phyloP scores from a whole-genome alignment of 352 stramenopile genomes.

The Discostella stelligera region DNA sequence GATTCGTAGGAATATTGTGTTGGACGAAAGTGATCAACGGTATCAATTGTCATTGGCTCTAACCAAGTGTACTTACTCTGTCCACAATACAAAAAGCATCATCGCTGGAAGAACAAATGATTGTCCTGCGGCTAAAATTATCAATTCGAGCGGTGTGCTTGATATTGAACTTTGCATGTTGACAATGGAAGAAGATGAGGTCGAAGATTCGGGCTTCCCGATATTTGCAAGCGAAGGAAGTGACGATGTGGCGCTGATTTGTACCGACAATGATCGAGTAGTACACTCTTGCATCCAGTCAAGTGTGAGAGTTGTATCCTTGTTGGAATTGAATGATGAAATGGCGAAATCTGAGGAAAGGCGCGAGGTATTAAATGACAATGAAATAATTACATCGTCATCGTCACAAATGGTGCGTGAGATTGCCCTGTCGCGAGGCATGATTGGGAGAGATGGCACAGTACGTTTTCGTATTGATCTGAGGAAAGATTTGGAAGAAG shows the following conservation, averaged over 20 bases:
- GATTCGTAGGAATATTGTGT: slow-evolving; percentile 57
- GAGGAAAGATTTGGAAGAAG: slow-evolving; percentile 17
- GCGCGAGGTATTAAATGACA: slow-evolving; percentile 10
- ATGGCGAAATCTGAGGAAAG: not conserved
- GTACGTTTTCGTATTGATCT: slow-evolving; percentile 53
- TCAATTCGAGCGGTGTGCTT: slow-evolving; percentile 17
- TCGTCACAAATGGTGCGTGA: slow-evolving; percentile 17
- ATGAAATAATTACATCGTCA: not conserved
- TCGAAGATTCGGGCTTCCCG: slow-evolving; percentile 60
- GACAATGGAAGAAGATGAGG: slow-evolving; percentile 70
- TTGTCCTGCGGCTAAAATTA: not conserved
- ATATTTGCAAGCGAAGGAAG: slow-evolving; percentile 41
- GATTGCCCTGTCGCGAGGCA: slow-evolving; percentile 39
- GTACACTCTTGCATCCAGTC: slow-evolving; percentile 47
- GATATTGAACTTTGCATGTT: slow-evolving; percentile 54
- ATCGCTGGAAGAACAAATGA: not conserved
- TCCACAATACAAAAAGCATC: not conserved
- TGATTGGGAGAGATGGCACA: slow-evolving; percentile 42
- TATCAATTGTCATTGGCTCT: slow-evolving; percentile 62
- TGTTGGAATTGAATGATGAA: not conserved
- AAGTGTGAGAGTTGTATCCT: slow-evolving; percentile 14
- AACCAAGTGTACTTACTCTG: slow-evolving; percentile 30
- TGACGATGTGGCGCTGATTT: slow-evolving; percentile 65
- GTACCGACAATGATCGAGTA: slow-evolving; percentile 33
- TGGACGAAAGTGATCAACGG: slow-evolving; percentile 58